Percentiles rank a stretch among this genome's conserved stretches.
Conservation (phyloP, 2,329 filamentous ascomycete genomes). For the Colletotrichum coccodes region DNA sequence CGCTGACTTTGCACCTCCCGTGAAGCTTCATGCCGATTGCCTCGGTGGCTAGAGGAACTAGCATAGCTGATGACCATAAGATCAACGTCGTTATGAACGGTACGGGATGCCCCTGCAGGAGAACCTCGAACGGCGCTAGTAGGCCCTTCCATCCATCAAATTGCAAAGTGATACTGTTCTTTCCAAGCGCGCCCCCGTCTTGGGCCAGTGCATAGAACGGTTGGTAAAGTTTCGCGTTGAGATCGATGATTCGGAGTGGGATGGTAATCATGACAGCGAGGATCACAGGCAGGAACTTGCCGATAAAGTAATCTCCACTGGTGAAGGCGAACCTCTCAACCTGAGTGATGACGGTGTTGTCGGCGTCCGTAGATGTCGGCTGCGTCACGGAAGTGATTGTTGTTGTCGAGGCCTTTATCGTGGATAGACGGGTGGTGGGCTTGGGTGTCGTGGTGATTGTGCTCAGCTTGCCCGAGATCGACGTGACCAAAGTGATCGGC, state of each 20-base stretch:
- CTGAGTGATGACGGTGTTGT: constrained; percentile 31
- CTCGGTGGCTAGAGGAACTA: constrained; percentile 52
- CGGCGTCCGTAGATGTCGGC: constrained; percentile 6
- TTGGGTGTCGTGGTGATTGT: constrained; percentile 42
- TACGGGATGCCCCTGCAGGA: constrained; percentile 47
- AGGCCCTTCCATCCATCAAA: constrained; percentile 51
- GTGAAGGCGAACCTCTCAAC: constrained; percentile 38
- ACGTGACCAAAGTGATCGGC: constrained; percentile 38
- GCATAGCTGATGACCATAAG: constrained; percentile 45
- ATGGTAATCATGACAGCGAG: constrained; percentile 51
- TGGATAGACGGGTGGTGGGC: constrained; percentile 38
- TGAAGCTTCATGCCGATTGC: constrained; percentile 50
- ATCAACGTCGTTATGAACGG: constrained; percentile 49
- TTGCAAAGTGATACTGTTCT: constrained; percentile 53
- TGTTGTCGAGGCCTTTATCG: constrained; percentile 34
- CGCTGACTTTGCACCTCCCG: constrained; percentile 43
- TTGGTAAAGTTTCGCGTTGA: constrained; percentile 52
- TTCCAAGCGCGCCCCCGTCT: constrained; percentile 47
- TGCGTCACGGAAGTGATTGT: constrained; percentile 37
- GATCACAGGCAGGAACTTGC: constrained; percentile 53
- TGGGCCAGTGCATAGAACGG: constrained; percentile 54
- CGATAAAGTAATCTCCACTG: constrained; percentile 48
- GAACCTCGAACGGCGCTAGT: constrained; percentile 44
- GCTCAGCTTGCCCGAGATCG: constrained; percentile 39
- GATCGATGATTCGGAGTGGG: constrained; percentile 51